phyloP scores from a whole-genome alignment of 345 rosid species.

The Lepidium didymum region DNA sequence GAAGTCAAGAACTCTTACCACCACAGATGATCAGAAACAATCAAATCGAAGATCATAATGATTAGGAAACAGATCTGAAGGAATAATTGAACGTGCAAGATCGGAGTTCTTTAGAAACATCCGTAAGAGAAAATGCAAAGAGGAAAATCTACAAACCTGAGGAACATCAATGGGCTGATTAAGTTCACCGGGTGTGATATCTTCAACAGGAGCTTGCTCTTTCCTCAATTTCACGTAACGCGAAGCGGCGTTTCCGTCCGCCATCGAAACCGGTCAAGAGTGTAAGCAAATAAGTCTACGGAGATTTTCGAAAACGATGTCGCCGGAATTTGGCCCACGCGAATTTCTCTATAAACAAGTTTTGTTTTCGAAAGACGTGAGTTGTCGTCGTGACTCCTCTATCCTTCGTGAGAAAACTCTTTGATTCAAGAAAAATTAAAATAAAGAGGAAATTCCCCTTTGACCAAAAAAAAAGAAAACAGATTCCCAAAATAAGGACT shows the following conservation, averaged over 20 bases:
- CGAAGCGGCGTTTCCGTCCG: conserved; percentile 47
- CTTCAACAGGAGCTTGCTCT: conserved; percentile 56
- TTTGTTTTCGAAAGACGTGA: conserved; percentile 15
- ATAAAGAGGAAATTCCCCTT: neutral
- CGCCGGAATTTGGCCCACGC: conserved; percentile 2
- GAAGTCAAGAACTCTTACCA: neutral
- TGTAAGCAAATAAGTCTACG: neutral
- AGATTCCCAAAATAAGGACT: neutral
- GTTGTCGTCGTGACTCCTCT: conserved; percentile 12
- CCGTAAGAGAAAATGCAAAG: conserved; percentile 3
- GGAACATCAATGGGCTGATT: conserved; percentile 88
- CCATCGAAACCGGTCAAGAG: conserved; percentile 39
- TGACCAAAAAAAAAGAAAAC: neutral
- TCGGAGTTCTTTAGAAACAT: neutral
- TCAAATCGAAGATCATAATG: neutral
- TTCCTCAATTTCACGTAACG: conserved; percentile 60
- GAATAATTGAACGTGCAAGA: neutral
- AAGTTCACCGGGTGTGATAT: conserved; percentile 84
- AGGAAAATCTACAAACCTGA: conserved; percentile 36
- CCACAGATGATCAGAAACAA: neutral
- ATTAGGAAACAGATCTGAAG: conserved; percentile 22
- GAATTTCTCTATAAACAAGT: neutral
- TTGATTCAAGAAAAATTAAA: neutral
- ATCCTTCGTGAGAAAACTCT: neutral
- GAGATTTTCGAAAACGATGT: neutral